Conservation (phyloP, 768 basidiomycete species). For the Trametes cubensis region DNA sequence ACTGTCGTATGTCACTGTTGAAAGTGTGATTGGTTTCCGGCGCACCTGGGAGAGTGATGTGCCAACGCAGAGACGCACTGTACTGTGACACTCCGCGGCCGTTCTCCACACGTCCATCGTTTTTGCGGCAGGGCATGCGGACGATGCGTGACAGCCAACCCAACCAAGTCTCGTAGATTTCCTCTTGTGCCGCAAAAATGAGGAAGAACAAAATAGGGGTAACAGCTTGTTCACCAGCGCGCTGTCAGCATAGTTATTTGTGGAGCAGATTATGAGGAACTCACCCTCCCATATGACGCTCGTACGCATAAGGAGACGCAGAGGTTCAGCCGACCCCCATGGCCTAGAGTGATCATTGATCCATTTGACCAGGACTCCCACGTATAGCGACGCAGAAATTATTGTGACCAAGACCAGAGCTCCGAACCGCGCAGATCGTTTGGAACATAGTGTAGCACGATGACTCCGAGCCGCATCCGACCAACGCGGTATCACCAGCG, state of each 20-base stretch:
- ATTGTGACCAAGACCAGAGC: constrained; percentile 24
- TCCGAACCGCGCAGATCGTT: constrained; percentile 26
- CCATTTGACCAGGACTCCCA: constrained; percentile 25
- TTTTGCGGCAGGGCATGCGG: background rate
- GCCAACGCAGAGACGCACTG: background rate
- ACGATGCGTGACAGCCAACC: constrained; percentile 15
- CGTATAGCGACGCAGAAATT: constrained; percentile 26
- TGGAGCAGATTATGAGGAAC: background rate
- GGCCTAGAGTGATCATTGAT: background rate
- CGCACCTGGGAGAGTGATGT: background rate
- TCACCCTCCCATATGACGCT: constrained; percentile 30
- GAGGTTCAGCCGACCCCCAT: background rate
- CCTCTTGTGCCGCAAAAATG: constrained; percentile 30
- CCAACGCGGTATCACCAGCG: constrained; percentile 19
- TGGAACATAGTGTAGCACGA: constrained; percentile 6
- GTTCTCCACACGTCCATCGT: background rate
- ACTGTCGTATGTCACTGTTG: constrained; percentile 11
- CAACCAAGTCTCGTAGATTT: constrained; percentile 27
- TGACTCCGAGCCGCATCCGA: constrained; percentile 13
- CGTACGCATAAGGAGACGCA: background rate
- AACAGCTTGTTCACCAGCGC: constrained; percentile 5
- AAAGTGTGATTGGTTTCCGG: background rate
- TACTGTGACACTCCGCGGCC: background rate
- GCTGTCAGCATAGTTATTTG: background rate
- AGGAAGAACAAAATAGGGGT: constrained; percentile 25